Base-by-base conservation (phyloP, 805 yeast species). In the Lachancea waltii region DNA sequence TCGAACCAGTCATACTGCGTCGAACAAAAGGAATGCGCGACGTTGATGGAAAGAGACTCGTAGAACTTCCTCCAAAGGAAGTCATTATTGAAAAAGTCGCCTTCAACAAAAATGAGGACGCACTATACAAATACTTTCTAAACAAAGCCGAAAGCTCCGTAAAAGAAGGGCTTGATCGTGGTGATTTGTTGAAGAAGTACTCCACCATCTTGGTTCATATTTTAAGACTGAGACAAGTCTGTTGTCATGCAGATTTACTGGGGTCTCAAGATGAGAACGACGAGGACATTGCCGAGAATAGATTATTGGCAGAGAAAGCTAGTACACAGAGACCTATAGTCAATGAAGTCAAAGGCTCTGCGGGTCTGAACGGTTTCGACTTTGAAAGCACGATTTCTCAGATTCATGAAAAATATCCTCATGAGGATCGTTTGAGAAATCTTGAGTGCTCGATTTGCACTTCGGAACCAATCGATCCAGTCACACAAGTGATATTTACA, bases 371-470 rank as follows among this genome's bases (percentile, higher is more conserved):
- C 3, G 39, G 41, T 5, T 37, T 37, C 4, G 47, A 48, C 27
- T 14, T 43, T 8, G 28, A 35, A 13, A 20, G 19, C 11, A 20
- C 21, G 28, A 30, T 39, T 10, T 18, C 36, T 22, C 27, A 28
- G 8, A 14, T 34, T 38, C 44, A 25, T 2, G 38, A 5, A 48
- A 62, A 28, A 58, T 71, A 20, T 60, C 60, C 46, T 35, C 44
- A 11, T 15, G 36, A 56, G 8, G 50, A 49, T 1, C 50, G 73
- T 3, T 39, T 47, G 6, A 62, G 59, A 2, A 70, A 69, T 8
- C 57, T 75, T 1, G 96, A 87, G 58, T 89, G 97, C 51, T 78
- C 95, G 0, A 85, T 89, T 17, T 90, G 97, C 58, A 78, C 86
- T 0, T 72, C 78, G 2, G 75, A 75, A 19, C 80, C 85, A 0